Conservation (phyloP, 179 eudicot genomes). For the Sideroxylon spinosum region DNA sequence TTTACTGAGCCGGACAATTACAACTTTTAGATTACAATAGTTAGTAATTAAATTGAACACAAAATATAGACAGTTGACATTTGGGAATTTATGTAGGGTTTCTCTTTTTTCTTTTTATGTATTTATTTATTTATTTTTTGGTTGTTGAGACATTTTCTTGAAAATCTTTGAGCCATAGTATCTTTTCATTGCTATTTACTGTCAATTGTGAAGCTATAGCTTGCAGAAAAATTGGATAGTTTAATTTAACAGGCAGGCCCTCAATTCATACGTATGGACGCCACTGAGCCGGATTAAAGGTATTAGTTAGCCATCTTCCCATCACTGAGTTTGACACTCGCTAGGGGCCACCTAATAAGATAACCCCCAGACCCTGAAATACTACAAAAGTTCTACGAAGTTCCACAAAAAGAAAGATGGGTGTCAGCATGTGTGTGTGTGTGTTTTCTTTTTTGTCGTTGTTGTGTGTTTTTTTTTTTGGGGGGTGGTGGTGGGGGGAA, state of each 20-base stretch:
- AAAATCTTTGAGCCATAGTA: not conserved
- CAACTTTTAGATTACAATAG: not conserved
- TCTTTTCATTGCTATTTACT: constrained; percentile 5
- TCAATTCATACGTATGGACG: not conserved
- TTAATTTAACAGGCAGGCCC: constrained; percentile 1
- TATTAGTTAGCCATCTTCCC: not conserved
- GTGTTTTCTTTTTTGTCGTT: too few relatives aligned
- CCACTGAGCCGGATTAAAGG: not conserved
- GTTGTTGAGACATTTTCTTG: not conserved
- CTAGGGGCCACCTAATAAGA: not conserved
- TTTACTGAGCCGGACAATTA: not conserved
- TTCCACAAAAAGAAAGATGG: not conserved
- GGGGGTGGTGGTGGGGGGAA: not conserved
- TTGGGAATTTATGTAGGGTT: not conserved
- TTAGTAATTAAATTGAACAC: not conserved
- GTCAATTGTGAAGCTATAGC: not conserved
- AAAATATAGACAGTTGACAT: not conserved
- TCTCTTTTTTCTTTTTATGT: not conserved
- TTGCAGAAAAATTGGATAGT: not conserved
- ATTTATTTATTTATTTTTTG: not conserved
- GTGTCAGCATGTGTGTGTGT: not conserved
- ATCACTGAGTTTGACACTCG: not conserved
- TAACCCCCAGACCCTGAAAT: too few relatives aligned
- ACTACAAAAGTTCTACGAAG: not conserved
- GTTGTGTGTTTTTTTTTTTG: not conserved